A percentile compares a stretch with the other conserved stretches of the same genome.
Conservation (phyloP, 2,329 filamentous ascomycete genomes). For the Falciphora oryzae region DNA sequence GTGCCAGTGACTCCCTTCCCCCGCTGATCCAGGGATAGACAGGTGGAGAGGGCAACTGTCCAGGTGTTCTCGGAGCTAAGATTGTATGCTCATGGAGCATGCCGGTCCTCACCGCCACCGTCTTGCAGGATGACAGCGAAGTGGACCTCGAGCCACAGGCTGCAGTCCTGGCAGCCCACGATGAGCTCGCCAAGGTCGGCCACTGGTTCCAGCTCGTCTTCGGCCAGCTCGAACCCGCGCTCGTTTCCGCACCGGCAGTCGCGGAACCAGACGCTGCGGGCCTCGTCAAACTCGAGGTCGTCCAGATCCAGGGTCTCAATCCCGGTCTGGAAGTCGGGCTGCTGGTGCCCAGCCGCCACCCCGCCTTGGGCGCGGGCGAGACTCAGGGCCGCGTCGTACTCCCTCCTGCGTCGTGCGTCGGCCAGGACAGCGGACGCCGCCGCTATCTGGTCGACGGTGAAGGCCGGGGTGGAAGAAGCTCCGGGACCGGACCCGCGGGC, state of each 20-base stretch:
- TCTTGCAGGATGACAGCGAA: slow-evolving; percentile 50
- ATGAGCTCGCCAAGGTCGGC: slow-evolving; percentile 54
- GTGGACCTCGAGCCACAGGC: slow-evolving; percentile 59
- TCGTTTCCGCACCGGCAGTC: slow-evolving; percentile 60
- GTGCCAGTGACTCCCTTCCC: no score
- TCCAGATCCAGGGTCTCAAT: slow-evolving; percentile 61
- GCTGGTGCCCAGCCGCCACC: slow-evolving; percentile 3
- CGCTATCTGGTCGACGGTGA: slow-evolving; percentile 59
- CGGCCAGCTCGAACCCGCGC: slow-evolving; percentile 52
- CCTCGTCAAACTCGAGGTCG: slow-evolving; percentile 51
- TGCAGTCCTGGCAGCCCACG: slow-evolving; percentile 61
- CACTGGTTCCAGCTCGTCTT: slow-evolving; percentile 50
- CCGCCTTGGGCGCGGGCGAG: slow-evolving; percentile 18
- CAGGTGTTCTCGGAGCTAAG: not conserved
- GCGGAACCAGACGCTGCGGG: slow-evolving; percentile 44
- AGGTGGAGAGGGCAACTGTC: not conserved
- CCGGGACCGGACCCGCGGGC: slow-evolving; percentile 11
- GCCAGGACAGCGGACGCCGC: slow-evolving; percentile 53
- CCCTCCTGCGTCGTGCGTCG: slow-evolving; percentile 37
- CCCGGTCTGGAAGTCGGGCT: slow-evolving; percentile 44
- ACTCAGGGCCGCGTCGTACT: slow-evolving; percentile 49
- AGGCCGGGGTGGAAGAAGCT: slow-evolving; percentile 19
- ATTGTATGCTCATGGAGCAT: not conserved
- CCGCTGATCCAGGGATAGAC: not conserved
- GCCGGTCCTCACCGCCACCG: slow-evolving; percentile 12